Percentiles rank a stretch among this genome's conserved stretches.
Conservation (phyloP, 1,284 basidiomycete genomes). For the Cutaneotrichosporon mucoides region DNA sequence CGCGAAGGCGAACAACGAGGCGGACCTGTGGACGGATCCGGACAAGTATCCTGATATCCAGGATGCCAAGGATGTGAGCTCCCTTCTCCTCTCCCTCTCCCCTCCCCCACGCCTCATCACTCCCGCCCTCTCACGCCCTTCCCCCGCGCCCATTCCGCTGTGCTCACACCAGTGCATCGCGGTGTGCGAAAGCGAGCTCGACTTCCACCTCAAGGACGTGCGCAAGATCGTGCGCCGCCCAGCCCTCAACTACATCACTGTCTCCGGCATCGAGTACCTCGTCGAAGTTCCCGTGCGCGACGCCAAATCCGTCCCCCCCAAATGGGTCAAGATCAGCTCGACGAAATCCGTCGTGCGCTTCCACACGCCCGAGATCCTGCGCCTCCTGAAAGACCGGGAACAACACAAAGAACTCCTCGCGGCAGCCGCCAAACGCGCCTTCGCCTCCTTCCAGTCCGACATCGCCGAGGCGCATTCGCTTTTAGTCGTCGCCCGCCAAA, state of each 20-base stretch:
- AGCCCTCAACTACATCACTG: constrained; percentile 66
- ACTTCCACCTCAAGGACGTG: constrained; percentile 68
- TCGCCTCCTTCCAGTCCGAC: constrained; percentile 62
- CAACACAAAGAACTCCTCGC: constrained; percentile 72
- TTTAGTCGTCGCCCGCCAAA: constrained; percentile 65
- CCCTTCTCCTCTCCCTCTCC: too few relatives aligned
- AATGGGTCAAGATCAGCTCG: constrained; percentile 77
- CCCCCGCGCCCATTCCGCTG: too few relatives aligned
- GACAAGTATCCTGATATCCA: constrained; percentile 67
- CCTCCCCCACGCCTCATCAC: too few relatives aligned
- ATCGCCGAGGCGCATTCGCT: constrained; percentile 67
- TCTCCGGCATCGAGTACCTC: constrained; percentile 70
- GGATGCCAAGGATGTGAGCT: constrained; percentile 49
- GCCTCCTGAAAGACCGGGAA: constrained; percentile 67
- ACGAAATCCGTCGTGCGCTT: constrained; percentile 77
- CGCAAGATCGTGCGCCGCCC: constrained; percentile 71
- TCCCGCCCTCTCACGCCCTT: too few relatives aligned
- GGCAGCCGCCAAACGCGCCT: constrained; percentile 63
- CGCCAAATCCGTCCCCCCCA: constrained; percentile 66
- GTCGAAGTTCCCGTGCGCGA: constrained; percentile 72
- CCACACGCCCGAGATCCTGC: constrained; percentile 68
- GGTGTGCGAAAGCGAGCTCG: constrained; percentile 63
- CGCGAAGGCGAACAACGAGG: constrained; percentile 67
- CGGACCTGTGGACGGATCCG: constrained; percentile 67
- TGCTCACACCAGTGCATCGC: constrained; percentile 29